Evolutionary conservation across 2,329 filamentous ascomycete species (phyloP), one percentile per base, ranked within the genome.

Genomic region (Colletotrichum zoysiae): DNA sequence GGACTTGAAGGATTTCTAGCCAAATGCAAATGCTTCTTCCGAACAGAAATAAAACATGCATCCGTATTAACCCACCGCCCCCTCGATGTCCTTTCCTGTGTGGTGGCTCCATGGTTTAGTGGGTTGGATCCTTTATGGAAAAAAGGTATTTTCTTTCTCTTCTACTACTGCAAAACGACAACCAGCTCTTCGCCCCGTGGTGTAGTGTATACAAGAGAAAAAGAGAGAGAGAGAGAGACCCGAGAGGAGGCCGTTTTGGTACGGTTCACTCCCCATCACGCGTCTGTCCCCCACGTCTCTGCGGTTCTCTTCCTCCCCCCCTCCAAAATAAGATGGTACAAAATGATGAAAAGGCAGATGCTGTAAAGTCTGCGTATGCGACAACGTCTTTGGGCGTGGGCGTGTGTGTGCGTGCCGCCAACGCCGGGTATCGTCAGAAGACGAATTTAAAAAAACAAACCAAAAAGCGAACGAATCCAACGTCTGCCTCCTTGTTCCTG

Each of bases 341-440:
- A 40, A 23, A 26, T n/a, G 18, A 40, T 23, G 11, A 16, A 57
- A 40, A 40, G 55, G 35, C 35, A 7, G 16, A 38, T 5, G 55
- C 8, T 23, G 7, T 40, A 35, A 40, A 5, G 5, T 23, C n/a
- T 38, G 53, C 35, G 33, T 23, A 6, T 58, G n/a, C 40, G 14
- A 56, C 5, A 38, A 16, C 26, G 14, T 42, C 40, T 58, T 23
- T 40, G 18, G 56, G 35, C 38, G 55, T 46, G 18, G 35, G 16
- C 4, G 14, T 42, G 42, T 44, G 42, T 44, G 44, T 46, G 18
- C n/a, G 8, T 33, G 33, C 56, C 56, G 23, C 46, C 46, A 67
- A 67, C 64, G 56, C 64, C 64, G 35, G 26, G 64, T 67, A 61
- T 53, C 33, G 64, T 56, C 35, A 18, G 38, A 26, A 57, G 35